Base-by-base conservation (phyloP, 805 yeast species). In the Ogataea salicorniae region DNA sequence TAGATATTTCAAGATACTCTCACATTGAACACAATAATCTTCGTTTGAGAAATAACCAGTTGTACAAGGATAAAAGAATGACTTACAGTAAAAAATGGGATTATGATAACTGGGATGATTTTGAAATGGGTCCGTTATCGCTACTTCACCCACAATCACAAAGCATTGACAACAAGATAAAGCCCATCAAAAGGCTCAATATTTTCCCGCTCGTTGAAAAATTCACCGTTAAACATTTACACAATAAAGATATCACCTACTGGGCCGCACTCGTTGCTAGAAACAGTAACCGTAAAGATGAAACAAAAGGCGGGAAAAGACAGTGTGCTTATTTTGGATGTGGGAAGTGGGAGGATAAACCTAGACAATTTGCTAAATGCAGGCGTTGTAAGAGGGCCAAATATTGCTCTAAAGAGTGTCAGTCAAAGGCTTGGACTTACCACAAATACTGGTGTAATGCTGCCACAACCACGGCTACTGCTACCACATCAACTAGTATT, bases 201-300 rank as follows among this genome's bases (percentile, higher is more conserved):
- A 69, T 92, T 26, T 92, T 94, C 69, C 96, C 96, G 9, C 68
- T 92, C 55, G 97, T 92, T 36, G 99, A 92, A 65, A 83, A 87
- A 64, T 92, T 88, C 63, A 92, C 98, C 0, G 77, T 80, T 17
- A 75, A 75, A 46, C 73, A 77, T 45, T 69, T 74, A 41, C 79
- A 84, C 55, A 80, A 88, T 4, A 79, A 83, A 39, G 97, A 91
- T 56, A 81, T 90, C 73, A 84, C 86, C 56, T 90, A 91, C 66
- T 92, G 99, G 99, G 88, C 97, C 2, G 94, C 96, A 4, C 96
- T 92, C n/a, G 89, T 91, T 37, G 94, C 94, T 91, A 75, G 98
- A 46, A 94, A 94, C 65, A 90, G 96, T 1, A 92, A 97, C 63
- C 78, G 97, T 48, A 83, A 91, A 59, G 94, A 92, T 63, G 97